These are phyloP conservation scores for Flaveria robusta DNA, from an alignment of 129 eudicot genomes.

Conservation along the genomic window DNA sequence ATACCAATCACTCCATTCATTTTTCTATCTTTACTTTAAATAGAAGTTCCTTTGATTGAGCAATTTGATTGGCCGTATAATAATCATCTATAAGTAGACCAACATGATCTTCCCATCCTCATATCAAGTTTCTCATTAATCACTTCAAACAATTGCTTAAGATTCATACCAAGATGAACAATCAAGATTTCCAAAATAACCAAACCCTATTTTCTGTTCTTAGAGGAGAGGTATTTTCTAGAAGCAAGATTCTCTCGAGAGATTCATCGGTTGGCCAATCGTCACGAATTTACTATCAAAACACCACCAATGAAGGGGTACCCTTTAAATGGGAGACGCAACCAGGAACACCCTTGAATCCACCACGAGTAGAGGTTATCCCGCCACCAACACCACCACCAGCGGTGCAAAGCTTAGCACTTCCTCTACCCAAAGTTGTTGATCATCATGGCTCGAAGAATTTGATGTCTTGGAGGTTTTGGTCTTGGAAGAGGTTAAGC, in stretches of 20 bases:
- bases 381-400: slow-evolving; percentile 80
- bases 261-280: slow-evolving; percentile 62
- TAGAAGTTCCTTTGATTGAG: not conserved
- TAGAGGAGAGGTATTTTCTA: slow-evolving; percentile 41
- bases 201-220: slow-evolving; percentile 38
- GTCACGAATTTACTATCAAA: slow-evolving; percentile 59
- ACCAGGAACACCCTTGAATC: slow-evolving; percentile 75
- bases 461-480: slow-evolving; percentile 27
- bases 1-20: not conserved
- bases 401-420: slow-evolving; percentile 47
- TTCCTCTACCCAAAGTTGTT: slow-evolving; percentile 48
- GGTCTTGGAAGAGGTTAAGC: slow-evolving; percentile 55
- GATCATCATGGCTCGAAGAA: slow-evolving; percentile 26
- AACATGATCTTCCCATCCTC: slow-evolving; percentile 30
- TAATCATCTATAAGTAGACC: slow-evolving; percentile 33
- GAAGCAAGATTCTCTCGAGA: slow-evolving; percentile 51
- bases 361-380: slow-evolving; percentile 44
- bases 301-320: slow-evolving; percentile 58
- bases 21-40: not conserved
- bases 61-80: slow-evolving; percentile 27
- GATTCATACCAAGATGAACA: slow-evolving; percentile 32
- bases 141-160: slow-evolving; percentile 22
- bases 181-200: slow-evolving; percentile 25
- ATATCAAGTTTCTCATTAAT: slow-evolving; percentile 20
- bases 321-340: slow-evolving; percentile 80